Base-by-base conservation (phyloP, 805 yeast species). In the Candida jianshihensis region DNA sequence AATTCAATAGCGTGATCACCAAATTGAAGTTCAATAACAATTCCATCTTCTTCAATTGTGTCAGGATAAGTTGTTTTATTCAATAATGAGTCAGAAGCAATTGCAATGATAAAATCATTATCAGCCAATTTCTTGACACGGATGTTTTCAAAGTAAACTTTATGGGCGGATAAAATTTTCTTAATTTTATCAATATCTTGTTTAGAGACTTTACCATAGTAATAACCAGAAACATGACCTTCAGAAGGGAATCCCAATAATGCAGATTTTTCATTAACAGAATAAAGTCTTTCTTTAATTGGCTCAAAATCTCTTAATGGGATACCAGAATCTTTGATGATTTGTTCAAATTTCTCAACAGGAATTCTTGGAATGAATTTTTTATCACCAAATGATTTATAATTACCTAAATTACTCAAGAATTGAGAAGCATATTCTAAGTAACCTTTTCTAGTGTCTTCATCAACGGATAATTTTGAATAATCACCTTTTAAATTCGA, bases 361-460 rank as follows among this genome's bases (percentile, higher is more conserved):
- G 68, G 38, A 27, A 85, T 50, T 34, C 75, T 63, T 28, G 96
- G 96, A 43, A 87, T 69, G 52, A 87, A 87, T 59, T 87, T 87
- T 48, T 75, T 75, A 61, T 87, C 96, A 46, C 96, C 96, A 57
- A 87, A 87, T 1, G 92, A 81, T 61, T 81, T 87, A 62, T 73
- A 83, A 53, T 83, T 83, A 46, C 92, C 92, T 56, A 79, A 65
- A 58, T 83, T 83, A 26, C 79, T 66, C 42, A 83, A 63, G 51
- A 83, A 78, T 63, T 83, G 90, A 28, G 87, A 81, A 21, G 79
- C 81, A 56, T 75, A 86, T 53, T 81, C 85, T 56, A 85, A 62
- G 55, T 81, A 84, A 15, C 56, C 54, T 29, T 60, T 53, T 14
- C 65, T 64, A 8, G 56, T 57, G 1, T 62, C 64, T 12, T 60